Evolutionary conservation across 164 flowering plant genomes (phyloP).

Genomic region (Platanus orientalis): DNA sequence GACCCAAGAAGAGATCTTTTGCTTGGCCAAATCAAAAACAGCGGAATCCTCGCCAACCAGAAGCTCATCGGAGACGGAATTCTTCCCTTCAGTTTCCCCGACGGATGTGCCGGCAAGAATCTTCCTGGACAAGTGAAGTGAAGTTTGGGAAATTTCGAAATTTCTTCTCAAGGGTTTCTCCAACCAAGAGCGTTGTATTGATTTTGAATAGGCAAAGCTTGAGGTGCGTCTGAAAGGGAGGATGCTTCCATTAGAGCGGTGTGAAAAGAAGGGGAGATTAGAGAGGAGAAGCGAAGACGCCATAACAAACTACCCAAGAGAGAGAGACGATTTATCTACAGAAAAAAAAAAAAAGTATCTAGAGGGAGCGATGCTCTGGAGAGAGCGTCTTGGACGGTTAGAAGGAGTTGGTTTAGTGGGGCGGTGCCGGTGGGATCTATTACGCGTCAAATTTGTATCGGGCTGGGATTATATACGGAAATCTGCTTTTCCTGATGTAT

Average conservation of each 20-base stretch:
- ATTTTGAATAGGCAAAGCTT: constrained; percentile 1
- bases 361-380: no score
- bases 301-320: no score
- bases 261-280: constrained; percentile 4
- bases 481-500: no score
- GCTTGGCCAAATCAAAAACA: constrained; percentile 52
- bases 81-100: constrained; percentile 21
- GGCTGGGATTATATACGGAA: no score
- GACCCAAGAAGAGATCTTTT: constrained; percentile 80
- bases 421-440: no score
- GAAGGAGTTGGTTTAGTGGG: no score
- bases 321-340: no score
- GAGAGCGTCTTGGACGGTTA: no score
- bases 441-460: no score
- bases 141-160: background rate
- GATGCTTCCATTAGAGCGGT: background rate
- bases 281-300: constrained; percentile 27
- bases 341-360: no score
- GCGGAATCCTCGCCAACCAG: constrained; percentile 86
- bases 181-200: constrained; percentile 2
- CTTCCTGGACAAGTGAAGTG: constrained; percentile 7
- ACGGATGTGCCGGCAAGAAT: constrained; percentile 20
- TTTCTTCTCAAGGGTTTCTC: background rate
- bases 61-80: constrained; percentile 9
- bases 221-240: background rate